phyloP scores from a whole-genome alignment of 495 filamentous ascomycete species.

The Neurospora sp. region DNA sequence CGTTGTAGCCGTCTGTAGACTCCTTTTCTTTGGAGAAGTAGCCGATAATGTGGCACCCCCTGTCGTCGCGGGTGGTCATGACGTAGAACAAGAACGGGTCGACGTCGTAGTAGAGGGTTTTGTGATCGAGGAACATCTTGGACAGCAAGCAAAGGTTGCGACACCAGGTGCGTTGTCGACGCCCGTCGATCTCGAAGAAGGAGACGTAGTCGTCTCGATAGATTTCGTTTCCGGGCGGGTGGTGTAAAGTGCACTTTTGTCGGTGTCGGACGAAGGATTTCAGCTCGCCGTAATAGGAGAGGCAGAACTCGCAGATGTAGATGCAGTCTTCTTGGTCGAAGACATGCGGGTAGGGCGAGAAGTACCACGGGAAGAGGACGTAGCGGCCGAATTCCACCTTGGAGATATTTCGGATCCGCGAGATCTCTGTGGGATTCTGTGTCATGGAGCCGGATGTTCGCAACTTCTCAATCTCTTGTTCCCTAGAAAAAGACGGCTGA shows the following conservation, averaged over 20 bases:
- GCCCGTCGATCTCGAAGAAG: slow-evolving; percentile 96
- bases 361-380: slow-evolving; percentile 96
- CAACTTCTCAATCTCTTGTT: slow-evolving; percentile 92
- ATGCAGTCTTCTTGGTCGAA: slow-evolving; percentile 81
- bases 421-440: slow-evolving; percentile 94
- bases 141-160: slow-evolving; percentile 88
- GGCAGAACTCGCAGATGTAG: slow-evolving; percentile 96
- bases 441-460: slow-evolving; percentile 95
- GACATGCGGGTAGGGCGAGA: slow-evolving; percentile 86
- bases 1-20: slow-evolving; percentile 88
- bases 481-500: slow-evolving; percentile 54
- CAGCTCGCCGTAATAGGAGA: slow-evolving; percentile 74
- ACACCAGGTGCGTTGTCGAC: slow-evolving; percentile 93
- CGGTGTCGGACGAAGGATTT: slow-evolving; percentile 78
- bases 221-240: slow-evolving; percentile 96
- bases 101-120: slow-evolving; percentile 99
- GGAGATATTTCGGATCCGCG: slow-evolving; percentile 86
- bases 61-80: slow-evolving; percentile 81
- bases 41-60: slow-evolving; percentile 85
- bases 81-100: slow-evolving; percentile 98
- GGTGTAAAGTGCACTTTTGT: slow-evolving; percentile 79
- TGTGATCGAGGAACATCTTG: slow-evolving; percentile 97
- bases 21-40: slow-evolving; percentile 99
- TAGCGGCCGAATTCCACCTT: slow-evolving; percentile 87
- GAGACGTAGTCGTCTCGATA: slow-evolving; percentile 91